Evolutionary conservation across 2,329 filamentous ascomycete species (phyloP), one percentile per base, ranked within the genome.

Genomic region (Diplodia intermedia): DNA sequence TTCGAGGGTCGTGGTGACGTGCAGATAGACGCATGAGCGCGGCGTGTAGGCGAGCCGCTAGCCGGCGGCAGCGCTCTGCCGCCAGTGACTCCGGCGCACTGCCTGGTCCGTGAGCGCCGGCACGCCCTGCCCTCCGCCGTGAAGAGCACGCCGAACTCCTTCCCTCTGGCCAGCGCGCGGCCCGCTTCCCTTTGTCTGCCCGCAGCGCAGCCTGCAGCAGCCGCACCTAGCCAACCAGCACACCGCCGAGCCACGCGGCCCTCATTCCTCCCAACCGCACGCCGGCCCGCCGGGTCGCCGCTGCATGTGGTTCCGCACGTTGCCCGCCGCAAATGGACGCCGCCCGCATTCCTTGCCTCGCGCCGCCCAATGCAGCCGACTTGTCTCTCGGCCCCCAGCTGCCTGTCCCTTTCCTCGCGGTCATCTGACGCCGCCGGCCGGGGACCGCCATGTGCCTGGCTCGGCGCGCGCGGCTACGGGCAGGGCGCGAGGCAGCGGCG

Each of bases 281-380:
- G 29, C 56, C 54, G 36, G 55, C 54, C 50, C 55, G 40, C 65
- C 53, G 65, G 55, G 55, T 61, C 54, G 55, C 43, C 63, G 43
- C 65, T 67, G 65, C 65, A 67, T 67, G 65, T 67, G 65, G 40
- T 49, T 43, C 43, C 65, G 54, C 65, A 67, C 65, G 65, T 67
- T 67, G 65, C 65, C 43, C 33, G 53, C 65, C 65, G 65, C 53
- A 57, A 47, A 47, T 47, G 63, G 65, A 43, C 49, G 36, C 38
- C 36, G 43, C 53, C 18, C 54, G 14, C 54, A 50, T 60, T 67
- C 65, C 65, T 67, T 67, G 33, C 65, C 53, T 67, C 31, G 23
- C 18, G 49, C 61, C 23, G 29, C 31, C 61, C 61, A 38, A 66
- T 56, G 36, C 50, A 38, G 47, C 23, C 57, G 57, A 52, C 26